Evolutionary conservation across 2,329 filamentous ascomycete species (phyloP).

Genomic region (Chaetothyriales sp.): DNA sequence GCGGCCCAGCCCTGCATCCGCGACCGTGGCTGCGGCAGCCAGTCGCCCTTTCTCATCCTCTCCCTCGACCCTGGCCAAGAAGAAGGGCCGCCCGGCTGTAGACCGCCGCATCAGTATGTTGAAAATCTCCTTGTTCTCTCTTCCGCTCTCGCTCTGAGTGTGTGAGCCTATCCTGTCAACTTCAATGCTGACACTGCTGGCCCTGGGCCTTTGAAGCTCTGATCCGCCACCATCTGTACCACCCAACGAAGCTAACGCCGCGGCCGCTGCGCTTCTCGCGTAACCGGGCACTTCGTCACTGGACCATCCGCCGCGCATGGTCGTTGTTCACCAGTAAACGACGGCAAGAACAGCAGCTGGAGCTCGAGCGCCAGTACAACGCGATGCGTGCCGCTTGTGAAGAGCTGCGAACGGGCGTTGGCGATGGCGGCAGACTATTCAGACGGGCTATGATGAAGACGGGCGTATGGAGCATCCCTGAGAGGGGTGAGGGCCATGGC

Average conservation of each 20-base stretch:
- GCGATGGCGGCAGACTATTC: conserved; percentile 50
- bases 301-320: conserved; percentile 98
- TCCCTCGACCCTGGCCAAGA: conserved; percentile 25
- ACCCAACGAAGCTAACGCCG: conserved; percentile 44
- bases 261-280: conserved; percentile 78
- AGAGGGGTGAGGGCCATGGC: conserved; percentile 30
- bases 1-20: conserved; percentile 13
- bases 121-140: conserved; percentile 5
- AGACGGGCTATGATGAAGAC: conserved; percentile 82
- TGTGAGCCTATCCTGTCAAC: background rate
- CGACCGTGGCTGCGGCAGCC: conserved; percentile 11
- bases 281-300: conserved; percentile 77
- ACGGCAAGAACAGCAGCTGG: conserved; percentile 47
- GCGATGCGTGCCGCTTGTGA: conserved; percentile 77
- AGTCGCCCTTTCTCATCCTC: conserved; percentile 27
- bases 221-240: conserved; percentile 56
- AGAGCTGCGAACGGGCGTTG: conserved; percentile 47
- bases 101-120: conserved; percentile 16
- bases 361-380: conserved; percentile 65
- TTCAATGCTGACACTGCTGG: conserved; percentile 2
- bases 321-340: conserved; percentile 59
- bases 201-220: conserved; percentile 29
- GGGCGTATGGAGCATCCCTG: conserved; percentile 50
- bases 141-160: too few relatives aligned
- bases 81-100: conserved; percentile 17